These are phyloP conservation scores for Tolypocladium cylindrosporum DNA, from an alignment of 2,329 filamentous ascomycete species.

Conservation along the genomic window DNA sequence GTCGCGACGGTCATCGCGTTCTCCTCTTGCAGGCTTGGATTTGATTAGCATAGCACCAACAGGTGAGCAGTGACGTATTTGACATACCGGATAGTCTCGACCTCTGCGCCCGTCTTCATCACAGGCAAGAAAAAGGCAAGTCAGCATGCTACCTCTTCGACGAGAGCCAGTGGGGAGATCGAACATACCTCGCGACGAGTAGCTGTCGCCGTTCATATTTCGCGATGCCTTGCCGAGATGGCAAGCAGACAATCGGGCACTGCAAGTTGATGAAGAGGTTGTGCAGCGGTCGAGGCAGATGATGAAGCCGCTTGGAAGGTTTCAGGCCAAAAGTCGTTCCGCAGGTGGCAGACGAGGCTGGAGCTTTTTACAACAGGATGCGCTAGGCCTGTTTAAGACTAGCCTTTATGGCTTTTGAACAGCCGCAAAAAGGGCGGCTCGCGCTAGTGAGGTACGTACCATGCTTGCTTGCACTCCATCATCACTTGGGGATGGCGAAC, in stretches of 20 bases:
- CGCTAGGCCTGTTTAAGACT: slow-evolving; percentile 16
- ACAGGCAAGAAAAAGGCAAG: slow-evolving; percentile 12
- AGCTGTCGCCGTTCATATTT: slow-evolving; percentile 78
- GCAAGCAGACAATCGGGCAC: slow-evolving; percentile 5
- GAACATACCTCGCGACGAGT: slow-evolving; percentile 63
- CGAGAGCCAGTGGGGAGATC: background rate
- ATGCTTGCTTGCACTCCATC: background rate
- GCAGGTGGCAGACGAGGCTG: slow-evolving; percentile 26
- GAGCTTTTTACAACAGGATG: slow-evolving; percentile 30
- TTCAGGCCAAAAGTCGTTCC: slow-evolving; percentile 16
- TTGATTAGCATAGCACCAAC: background rate
- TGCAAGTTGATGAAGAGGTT: slow-evolving; percentile 9
- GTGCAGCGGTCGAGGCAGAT: slow-evolving; percentile 7
- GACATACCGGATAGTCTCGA: slow-evolving; percentile 44
- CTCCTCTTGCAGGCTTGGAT: background rate
- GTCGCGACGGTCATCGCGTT: slow-evolving; percentile 10
- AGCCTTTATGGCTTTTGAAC: slow-evolving; percentile 4
- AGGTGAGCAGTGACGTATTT: background rate
- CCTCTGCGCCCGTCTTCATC: slow-evolving; percentile 38
- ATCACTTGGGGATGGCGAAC: background rate
- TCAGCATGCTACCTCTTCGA: background rate
- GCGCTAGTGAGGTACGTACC: background rate
- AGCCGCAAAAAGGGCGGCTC: background rate
- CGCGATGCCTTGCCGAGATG: slow-evolving; percentile 6
- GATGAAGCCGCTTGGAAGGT: slow-evolving; percentile 18